phyloP scores from a whole-genome alignment of 2,329 filamentous ascomycete genomes.

The Xylaria hypoxylon region DNA sequence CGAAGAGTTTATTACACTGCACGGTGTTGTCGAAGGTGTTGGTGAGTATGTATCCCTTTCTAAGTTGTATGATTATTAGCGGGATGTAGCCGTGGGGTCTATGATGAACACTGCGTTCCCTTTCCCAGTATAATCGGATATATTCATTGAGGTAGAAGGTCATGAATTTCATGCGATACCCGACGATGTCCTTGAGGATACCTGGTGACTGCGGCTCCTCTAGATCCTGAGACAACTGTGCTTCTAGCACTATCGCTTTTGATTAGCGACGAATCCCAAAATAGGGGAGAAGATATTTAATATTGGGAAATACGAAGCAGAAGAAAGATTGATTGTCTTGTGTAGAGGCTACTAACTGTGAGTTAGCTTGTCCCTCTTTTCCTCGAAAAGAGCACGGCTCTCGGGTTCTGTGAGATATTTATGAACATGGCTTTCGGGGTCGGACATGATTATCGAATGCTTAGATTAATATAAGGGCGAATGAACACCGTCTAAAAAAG shows the following conservation, averaged over 20 bases:
- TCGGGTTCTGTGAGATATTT: not conserved
- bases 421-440: not conserved
- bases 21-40: no score
- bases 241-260: not conserved
- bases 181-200: not conserved
- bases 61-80: not conserved
- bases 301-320: not conserved
- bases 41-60: not conserved
- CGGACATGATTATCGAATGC: not conserved
- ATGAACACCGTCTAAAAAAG: no score
- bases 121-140: not conserved
- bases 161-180: not conserved
- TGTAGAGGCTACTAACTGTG: not conserved
- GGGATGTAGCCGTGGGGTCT: not conserved
- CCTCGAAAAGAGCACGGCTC: not conserved
- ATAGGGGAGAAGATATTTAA: not conserved
- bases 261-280: not conserved
- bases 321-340: no score
- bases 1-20: not conserved
- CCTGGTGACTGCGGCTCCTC: not conserved
- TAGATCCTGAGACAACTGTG: not conserved
- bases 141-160: not conserved
- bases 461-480: not conserved
- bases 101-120: no score
- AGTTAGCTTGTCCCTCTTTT: not conserved